Evolutionary conservation across 345 rosid species (phyloP), one percentile per base, ranked within the genome.

Genomic region (Melaleuca quinquenervia): DNA sequence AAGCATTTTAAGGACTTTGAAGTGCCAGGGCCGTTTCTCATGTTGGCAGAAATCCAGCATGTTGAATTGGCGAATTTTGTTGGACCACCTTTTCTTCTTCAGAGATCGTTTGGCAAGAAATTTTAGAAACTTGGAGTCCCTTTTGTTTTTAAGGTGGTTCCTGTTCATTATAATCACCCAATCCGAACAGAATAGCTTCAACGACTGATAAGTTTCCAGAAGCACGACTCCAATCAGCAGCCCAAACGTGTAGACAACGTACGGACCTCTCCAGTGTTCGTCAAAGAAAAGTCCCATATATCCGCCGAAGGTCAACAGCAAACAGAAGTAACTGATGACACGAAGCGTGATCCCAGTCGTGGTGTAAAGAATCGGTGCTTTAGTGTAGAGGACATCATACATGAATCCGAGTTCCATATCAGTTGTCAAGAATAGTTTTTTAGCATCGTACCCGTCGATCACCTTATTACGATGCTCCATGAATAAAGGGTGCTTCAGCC

Each of bases 371-470:
- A 82, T 13, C 3, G 27, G 80, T 11, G 82, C 78, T 86, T 82
- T 87, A 9, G 83, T 87, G 83, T 82, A 87, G 21, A 87, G 89
- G 36, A 48, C 82, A 82, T 85, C 89, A 32, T 84, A 84, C 84
- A 84, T 50, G 50, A 84, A 85, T 3, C 85, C 89, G 0, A 87
- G 82, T 84, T 85, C 87, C 24, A 87, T 32, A 9, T 53, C 87
- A 1, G 84, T 74, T 5, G 53, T 32, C 49, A 52, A 62, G 62
- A 87, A 87, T n/a, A 82, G 84, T 16, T 41, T 44, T 32, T 56
- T 11, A 20, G 86, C 27, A 4, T 32, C 1, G 44, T n/a, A 52
- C 7, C 12, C 6, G 10, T 70, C 32, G 14, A 85, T 32, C 51
- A 32, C 50, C 86, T 20, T 16, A 45, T 32, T 26, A 1, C 6